Percentiles rank a stretch among this genome's conserved stretches.
These are phyloP conservation scores for Lipomyces chichibuensis DNA, from an alignment of 805 yeast species.

Conservation along the genomic window DNA sequence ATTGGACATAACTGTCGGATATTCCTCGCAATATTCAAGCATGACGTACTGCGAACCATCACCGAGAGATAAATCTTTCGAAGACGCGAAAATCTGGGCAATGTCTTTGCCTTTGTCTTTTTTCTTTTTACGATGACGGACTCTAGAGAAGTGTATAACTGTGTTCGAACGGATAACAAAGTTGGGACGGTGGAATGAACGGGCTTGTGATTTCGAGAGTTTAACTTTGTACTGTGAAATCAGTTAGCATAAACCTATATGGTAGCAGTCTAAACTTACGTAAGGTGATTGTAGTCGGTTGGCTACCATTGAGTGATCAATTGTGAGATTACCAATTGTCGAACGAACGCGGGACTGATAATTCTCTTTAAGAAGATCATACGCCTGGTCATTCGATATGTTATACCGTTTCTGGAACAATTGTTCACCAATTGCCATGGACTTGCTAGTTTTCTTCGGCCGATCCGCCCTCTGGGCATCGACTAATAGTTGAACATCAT, in stretches of 20 bases:
- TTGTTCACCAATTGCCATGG: slow-evolving; percentile 54
- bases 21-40: slow-evolving; percentile 89
- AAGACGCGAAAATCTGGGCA: slow-evolving; percentile 67
- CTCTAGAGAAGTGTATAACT: slow-evolving; percentile 70
- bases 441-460: slow-evolving; percentile 7
- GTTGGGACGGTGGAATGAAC: slow-evolving; percentile 79
- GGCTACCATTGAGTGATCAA: slow-evolving; percentile 92
- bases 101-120: slow-evolving; percentile 84
- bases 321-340: slow-evolving; percentile 84
- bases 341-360: slow-evolving; percentile 91
- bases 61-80: slow-evolving; percentile 78
- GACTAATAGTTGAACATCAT: slow-evolving; percentile 80
- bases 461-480: slow-evolving; percentile 47
- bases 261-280: slow-evolving; percentile 24
- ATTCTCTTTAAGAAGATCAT: slow-evolving; percentile 78
- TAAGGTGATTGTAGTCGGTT: slow-evolving; percentile 84
- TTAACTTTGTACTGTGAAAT: slow-evolving; percentile 64
- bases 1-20: slow-evolving; percentile 77
- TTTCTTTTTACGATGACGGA: slow-evolving; percentile 80
- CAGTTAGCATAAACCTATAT: background rate
- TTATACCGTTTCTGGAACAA: slow-evolving; percentile 65
- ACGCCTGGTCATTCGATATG: slow-evolving; percentile 85
- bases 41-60: slow-evolving; percentile 78
- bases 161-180: slow-evolving; percentile 80
- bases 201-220: slow-evolving; percentile 63